Evolutionary conservation across 192 early-diverging fungal genomes (phyloP).

Genomic region (Backusella tuberculispora): DNA sequence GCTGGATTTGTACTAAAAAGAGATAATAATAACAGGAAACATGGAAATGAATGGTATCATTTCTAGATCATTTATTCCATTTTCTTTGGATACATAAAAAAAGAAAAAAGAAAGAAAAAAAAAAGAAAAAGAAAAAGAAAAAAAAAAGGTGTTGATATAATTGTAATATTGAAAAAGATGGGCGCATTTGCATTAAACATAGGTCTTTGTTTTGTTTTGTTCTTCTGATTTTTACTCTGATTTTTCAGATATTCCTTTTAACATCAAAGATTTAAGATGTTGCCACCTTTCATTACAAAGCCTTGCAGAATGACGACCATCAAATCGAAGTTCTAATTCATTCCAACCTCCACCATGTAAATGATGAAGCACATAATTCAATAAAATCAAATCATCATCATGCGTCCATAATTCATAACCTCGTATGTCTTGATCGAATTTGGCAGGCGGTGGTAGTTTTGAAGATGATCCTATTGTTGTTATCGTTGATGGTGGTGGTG

Average conservation of each 20-base stretch:
- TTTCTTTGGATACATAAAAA: too few relatives aligned
- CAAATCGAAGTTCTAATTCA: slow-evolving; percentile 29
- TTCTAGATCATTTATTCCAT: too few relatives aligned
- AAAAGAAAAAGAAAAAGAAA: neutral
- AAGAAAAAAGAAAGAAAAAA: neutral
- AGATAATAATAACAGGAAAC: too few relatives aligned
- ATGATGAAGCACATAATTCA: slow-evolving; percentile 33
- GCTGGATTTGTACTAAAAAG: too few relatives aligned
- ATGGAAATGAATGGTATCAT: too few relatives aligned
- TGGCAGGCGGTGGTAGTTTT: slow-evolving; percentile 20
- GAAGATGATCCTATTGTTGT: neutral
- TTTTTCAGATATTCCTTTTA: slow-evolving; percentile 22
- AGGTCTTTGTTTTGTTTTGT: too few relatives aligned
- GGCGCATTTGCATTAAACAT: too few relatives aligned
- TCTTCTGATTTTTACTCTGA: neutral
- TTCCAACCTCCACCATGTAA: slow-evolving; percentile 32
- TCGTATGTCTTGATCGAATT: slow-evolving; percentile 29
- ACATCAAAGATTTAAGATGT: slow-evolving; percentile 21
- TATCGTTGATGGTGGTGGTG: neutral
- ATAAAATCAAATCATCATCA: slow-evolving; percentile 34
- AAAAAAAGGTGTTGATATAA: neutral
- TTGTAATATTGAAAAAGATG: too few relatives aligned
- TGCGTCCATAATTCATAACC: slow-evolving; percentile 39
- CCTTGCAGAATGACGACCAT: slow-evolving; percentile 34
- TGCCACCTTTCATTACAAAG: slow-evolving; percentile 36